phyloP scores from a whole-genome alignment of 129 eudicot species.

The Logfia minima region DNA sequence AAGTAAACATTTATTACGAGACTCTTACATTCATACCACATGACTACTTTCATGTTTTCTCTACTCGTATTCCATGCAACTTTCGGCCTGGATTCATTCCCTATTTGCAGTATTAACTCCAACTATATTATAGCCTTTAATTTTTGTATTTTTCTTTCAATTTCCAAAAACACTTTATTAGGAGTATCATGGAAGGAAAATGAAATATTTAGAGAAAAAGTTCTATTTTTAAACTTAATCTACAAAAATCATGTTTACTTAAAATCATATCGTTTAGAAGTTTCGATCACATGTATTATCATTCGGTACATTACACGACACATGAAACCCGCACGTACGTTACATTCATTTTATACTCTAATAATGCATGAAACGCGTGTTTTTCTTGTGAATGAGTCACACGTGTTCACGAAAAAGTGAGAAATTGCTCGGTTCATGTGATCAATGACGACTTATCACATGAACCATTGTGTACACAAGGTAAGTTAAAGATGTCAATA shows the following conservation, averaged over 20 bases:
- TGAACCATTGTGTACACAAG: background rate
- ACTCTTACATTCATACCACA: background rate
- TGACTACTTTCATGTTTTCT: background rate
- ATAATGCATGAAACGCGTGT: background rate
- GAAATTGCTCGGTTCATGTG: background rate
- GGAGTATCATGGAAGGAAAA: background rate
- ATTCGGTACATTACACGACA: background rate
- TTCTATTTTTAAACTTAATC: background rate
- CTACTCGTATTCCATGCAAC: slow-evolving; percentile 4
- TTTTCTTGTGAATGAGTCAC: background rate
- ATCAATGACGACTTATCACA: background rate
- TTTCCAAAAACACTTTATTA: background rate
- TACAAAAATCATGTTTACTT: no score
- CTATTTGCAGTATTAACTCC: slow-evolving; percentile 5
- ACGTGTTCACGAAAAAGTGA: background rate
- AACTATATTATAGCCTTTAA: background rate
- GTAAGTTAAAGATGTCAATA: background rate
- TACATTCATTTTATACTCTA: no score
- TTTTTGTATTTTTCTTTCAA: background rate
- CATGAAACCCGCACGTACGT: background rate
- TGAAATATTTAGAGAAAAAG: background rate
- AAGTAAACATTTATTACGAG: background rate
- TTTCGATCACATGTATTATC: background rate
- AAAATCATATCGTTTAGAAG: no score
- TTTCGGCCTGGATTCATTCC: slow-evolving; percentile 1